These are phyloP conservation scores for Phytophthora crassamura DNA, from an alignment of 352 stramenopile genomes.

Conservation along the genomic window DNA sequence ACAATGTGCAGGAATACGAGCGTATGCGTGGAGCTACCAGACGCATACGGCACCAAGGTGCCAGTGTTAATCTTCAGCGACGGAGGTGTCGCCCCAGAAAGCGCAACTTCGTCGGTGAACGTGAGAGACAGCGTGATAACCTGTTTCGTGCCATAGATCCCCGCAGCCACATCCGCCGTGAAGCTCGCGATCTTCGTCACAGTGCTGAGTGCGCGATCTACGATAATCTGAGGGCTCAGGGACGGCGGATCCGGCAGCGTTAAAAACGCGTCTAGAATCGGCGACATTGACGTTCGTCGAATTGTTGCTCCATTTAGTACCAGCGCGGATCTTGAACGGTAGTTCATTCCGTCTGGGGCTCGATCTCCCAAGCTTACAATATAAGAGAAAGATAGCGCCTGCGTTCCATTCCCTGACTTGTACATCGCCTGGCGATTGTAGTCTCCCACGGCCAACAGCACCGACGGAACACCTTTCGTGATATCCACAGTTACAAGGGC, in stretches of 20 bases:
- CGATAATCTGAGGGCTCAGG: slow-evolving; percentile 50
- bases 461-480: slow-evolving; percentile 55
- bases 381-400: slow-evolving; percentile 70
- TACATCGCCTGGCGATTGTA: slow-evolving; percentile 76
- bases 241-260: slow-evolving; percentile 56
- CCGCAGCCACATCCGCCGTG: slow-evolving; percentile 51
- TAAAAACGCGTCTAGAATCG: slow-evolving; percentile 64
- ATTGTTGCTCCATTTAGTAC: slow-evolving; percentile 75
- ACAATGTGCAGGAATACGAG: slow-evolving; percentile 85
- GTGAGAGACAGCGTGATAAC: slow-evolving; percentile 71
- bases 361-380: slow-evolving; percentile 67
- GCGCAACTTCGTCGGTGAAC: slow-evolving; percentile 80
- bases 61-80: slow-evolving; percentile 70
- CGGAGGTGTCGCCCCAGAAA: slow-evolving; percentile 49
- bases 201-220: slow-evolving; percentile 54
- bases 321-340: slow-evolving; percentile 52
- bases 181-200: slow-evolving; percentile 55
- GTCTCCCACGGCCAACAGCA: slow-evolving; percentile 63
- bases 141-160: slow-evolving; percentile 76
- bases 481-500: slow-evolving; percentile 62
- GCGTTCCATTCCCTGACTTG: slow-evolving; percentile 54
- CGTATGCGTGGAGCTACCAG: slow-evolving; percentile 50
- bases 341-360: slow-evolving; percentile 56
- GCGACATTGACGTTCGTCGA: slow-evolving; percentile 50
- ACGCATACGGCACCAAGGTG: slow-evolving; percentile 61